Base-by-base conservation (phyloP, 306 rosid species). In the Mimosa pudica region DNA sequence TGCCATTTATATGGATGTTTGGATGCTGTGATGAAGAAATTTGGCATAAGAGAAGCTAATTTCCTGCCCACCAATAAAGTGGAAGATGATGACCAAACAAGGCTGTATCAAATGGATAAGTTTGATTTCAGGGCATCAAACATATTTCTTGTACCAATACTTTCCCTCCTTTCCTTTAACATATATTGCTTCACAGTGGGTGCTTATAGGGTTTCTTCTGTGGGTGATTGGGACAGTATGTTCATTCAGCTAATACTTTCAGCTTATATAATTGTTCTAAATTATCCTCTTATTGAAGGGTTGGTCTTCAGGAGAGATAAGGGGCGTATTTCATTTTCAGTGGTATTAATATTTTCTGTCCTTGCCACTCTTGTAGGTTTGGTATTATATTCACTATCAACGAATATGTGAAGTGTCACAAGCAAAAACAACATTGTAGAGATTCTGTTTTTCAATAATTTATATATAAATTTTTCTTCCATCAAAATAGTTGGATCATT, bases 1-100 rank as follows among this genome's bases (percentile, higher is more conserved):
- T 80, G 82, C 32, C 79, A 85, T 17, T 33, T 73, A 2, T 85
- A 85, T 76, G 92, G 94, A 78, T 74, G 85, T 54, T 55, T 88
- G 70, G 92, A 90, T 73, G 86, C 81, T 73, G 3, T 86, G 42
- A 45, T 88, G 83, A 86, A 88, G 84, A 86, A 72, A 61, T 16
- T 86, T 63, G 89, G 92, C 11, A 30, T 77, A 60, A 86, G 84
- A 78, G 82, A 84, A 74, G 85, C 86, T 17, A 88, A 57, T 70
- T 92, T 92, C 84, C 52, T 76, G 68, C 89, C 82, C 36, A 89
- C 92, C 64, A 85, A 92, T 65, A 92, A 92, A 87, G 89, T 76
- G 18, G 90, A 66, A 2, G 87, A 92, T 30, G 84, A 46, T 4
- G 91, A 87, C 10, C 84, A 83, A 52, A 81, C 81, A 5, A 62